Evolutionary conservation across 371 early-diverging fungal species (phyloP).

Genomic region (Actinomortierella wolfii): DNA sequence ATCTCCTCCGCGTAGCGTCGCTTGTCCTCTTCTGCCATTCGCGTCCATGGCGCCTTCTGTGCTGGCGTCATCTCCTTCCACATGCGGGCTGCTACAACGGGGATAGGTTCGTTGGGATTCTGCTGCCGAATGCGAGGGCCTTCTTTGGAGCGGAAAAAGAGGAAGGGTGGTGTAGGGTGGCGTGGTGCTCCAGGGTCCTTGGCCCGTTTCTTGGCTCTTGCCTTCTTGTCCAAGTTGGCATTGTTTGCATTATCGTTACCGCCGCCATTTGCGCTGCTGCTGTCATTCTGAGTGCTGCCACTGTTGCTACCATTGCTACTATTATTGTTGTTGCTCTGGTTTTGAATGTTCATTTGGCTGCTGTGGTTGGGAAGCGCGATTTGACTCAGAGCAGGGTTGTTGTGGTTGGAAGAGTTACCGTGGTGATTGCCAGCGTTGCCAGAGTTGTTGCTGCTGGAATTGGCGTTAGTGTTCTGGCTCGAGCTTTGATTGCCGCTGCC

Average conservation of each 20-base stretch:
- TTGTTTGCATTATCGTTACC: slow-evolving; percentile 26
- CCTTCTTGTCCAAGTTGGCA: slow-evolving; percentile 38
- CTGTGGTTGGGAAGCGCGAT: background rate
- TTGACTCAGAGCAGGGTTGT: slow-evolving; percentile 9
- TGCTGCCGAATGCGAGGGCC: slow-evolving; percentile 61
- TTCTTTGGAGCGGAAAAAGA: slow-evolving; percentile 68
- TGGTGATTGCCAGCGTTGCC: slow-evolving; percentile 5
- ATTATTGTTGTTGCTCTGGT: too few species aligned
- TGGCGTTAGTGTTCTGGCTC: slow-evolving; percentile 22
- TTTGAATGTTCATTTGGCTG: too few species aligned
- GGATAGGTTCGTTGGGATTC: slow-evolving; percentile 67
- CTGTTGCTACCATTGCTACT: slow-evolving; percentile 5
- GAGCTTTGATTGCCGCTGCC: background rate
- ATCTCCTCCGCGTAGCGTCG: slow-evolving; percentile 75
- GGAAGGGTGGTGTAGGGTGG: slow-evolving; percentile 79
- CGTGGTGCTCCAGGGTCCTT: slow-evolving; percentile 75
- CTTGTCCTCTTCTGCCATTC: slow-evolving; percentile 71
- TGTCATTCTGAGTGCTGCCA: slow-evolving; percentile 11
- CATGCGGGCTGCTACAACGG: slow-evolving; percentile 63
- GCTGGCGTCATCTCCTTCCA: slow-evolving; percentile 64
- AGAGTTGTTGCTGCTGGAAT: slow-evolving; percentile 16
- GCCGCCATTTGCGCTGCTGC: slow-evolving; percentile 11
- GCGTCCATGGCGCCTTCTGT: slow-evolving; percentile 63
- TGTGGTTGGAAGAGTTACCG: background rate
- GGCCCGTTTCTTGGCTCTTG: slow-evolving; percentile 56